Conservation (phyloP, 2,329 filamentous ascomycete species). For the Acephala macrosclerotiorum region DNA sequence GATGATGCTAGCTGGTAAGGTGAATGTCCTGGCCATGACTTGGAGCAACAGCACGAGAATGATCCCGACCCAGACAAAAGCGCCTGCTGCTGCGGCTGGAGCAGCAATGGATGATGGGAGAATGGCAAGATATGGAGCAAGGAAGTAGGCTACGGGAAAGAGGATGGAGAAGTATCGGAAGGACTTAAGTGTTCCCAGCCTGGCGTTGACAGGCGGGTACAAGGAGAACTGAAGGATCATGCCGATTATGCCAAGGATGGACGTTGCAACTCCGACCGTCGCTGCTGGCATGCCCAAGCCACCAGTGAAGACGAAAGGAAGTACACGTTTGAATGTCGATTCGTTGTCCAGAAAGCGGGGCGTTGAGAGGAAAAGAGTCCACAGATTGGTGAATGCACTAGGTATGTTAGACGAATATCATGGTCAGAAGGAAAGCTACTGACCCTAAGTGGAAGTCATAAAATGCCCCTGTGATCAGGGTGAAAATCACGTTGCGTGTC, state of each 20-base stretch:
- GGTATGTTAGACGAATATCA: constrained; percentile 26
- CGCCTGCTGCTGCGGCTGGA: constrained; percentile 49
- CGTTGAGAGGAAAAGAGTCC: constrained; percentile 66
- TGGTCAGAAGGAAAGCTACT: constrained; percentile 48
- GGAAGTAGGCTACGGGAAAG: constrained; percentile 71
- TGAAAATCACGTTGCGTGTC: constrained; percentile 44
- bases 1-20: constrained; percentile 64
- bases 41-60: constrained; percentile 61
- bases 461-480: constrained; percentile 61
- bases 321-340: constrained; percentile 26
- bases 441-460: constrained; percentile 36
- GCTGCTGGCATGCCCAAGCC: constrained; percentile 72
- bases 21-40: constrained; percentile 65
- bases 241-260: constrained; percentile 73
- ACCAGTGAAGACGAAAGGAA: constrained; percentile 58
- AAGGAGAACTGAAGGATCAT: constrained; percentile 73
- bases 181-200: constrained; percentile 70
- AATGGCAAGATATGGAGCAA: constrained; percentile 72
- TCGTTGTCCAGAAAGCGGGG: constrained; percentile 50
- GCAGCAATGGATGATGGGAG: constrained; percentile 41
- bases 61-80: constrained; percentile 63
- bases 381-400: constrained; percentile 63
- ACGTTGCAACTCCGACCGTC: constrained; percentile 72
- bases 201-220: constrained; percentile 70
- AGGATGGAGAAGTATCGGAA: constrained; percentile 71